A percentile compares a stretch with the other conserved stretches of the same genome.
Conservation (phyloP, 2,329 filamentous ascomycete genomes). For the Hypoxylon sp. region DNA sequence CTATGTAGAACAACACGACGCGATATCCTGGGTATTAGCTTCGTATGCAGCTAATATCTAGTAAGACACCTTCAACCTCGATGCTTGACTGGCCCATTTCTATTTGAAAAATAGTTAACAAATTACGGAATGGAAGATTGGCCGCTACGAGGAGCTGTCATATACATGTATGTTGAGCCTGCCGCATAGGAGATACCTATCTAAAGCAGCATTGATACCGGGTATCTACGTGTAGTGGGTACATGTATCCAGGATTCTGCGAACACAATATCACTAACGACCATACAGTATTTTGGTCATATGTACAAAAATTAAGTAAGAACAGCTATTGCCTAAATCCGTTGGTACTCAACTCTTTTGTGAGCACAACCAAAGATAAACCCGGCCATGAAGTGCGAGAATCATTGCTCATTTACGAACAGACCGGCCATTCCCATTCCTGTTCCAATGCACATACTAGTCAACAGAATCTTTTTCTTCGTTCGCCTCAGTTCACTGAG, state of each 20-base stretch:
- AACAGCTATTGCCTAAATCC: not conserved
- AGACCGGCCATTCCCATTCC: conserved; percentile 78
- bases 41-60: not conserved
- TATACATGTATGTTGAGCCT: not conserved
- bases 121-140: not conserved
- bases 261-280: not conserved
- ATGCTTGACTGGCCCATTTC: too few species aligned
- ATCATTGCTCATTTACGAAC: conserved; percentile 72
- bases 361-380: not conserved
- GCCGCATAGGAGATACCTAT: too few species aligned
- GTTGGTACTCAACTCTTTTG: not conserved
- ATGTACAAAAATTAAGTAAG: conserved; percentile 10
- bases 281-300: conserved; percentile 6
- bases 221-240: not conserved
- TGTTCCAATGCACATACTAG: conserved; percentile 88
- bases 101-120: too few species aligned
- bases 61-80: too few species aligned
- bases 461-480: conserved; percentile 92
- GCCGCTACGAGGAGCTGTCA: not conserved
- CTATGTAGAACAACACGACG: conserved; percentile 22
- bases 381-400: not conserved
- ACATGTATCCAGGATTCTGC: not conserved
- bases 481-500: conserved; percentile 86
- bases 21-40: conserved; percentile 21
- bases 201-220: not conserved